phyloP scores from a whole-genome alignment of 1,284 basidiomycete genomes.

The Cryptococcus sp. region DNA sequence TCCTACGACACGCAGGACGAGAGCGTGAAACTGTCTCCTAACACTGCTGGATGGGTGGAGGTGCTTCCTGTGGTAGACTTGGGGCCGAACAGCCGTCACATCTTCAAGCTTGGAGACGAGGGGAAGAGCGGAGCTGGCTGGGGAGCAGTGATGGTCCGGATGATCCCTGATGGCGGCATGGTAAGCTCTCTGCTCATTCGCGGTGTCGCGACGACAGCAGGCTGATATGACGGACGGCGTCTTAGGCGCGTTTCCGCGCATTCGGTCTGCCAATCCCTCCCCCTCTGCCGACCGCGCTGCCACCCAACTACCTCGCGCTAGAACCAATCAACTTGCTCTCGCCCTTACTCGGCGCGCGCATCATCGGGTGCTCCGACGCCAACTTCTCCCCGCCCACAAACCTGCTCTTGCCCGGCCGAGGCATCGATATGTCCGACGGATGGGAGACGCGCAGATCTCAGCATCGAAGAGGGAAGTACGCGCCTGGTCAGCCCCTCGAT shows the following conservation, averaged over 20 bases:
- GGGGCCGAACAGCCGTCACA: conserved; percentile 80
- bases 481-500: conserved; percentile 22
- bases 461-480: conserved; percentile 63
- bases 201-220: background rate
- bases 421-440: conserved; percentile 92
- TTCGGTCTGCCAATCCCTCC: conserved; percentile 74
- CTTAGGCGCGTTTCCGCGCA: conserved; percentile 79
- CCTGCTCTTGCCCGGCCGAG: conserved; percentile 85
- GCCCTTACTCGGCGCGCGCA: conserved; percentile 81
- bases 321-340: conserved; percentile 76
- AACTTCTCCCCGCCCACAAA: conserved; percentile 93
- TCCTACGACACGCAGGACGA: conserved; percentile 55
- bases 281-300: conserved; percentile 51
- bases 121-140: conserved; percentile 58
- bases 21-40: conserved; percentile 20
- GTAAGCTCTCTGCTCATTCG: conserved; percentile 58
- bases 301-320: conserved; percentile 53
- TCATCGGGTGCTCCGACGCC: conserved; percentile 66
- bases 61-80: conserved; percentile 72
- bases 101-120: conserved; percentile 63
- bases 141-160: conserved; percentile 87
- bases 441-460: conserved; percentile 97
- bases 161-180: conserved; percentile 96
- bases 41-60: conserved; percentile 63
- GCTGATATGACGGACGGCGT: background rate